These are phyloP conservation scores for Sphagnum fallax DNA, from an alignment of 228 moss, liverwort and hornwort species.

Conservation along the genomic window DNA sequence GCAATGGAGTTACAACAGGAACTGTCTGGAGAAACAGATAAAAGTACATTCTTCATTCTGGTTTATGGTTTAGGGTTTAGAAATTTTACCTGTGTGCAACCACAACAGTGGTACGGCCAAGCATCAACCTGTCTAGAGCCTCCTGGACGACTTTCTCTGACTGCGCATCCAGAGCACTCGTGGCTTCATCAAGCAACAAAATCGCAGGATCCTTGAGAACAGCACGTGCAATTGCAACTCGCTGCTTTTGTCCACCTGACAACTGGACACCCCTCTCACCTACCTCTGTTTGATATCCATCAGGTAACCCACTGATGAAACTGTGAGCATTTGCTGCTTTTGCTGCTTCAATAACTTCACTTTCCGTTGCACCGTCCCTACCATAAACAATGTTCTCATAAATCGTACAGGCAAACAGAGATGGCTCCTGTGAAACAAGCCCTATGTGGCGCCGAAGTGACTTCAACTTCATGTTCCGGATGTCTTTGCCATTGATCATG, in stretches of 20 bases:
- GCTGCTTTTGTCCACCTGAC: slow-evolving; percentile 54
- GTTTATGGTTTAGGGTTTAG: too few relatives aligned
- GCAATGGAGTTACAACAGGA: neutral
- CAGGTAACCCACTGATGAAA: slow-evolving; percentile 36
- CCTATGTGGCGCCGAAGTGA: slow-evolving; percentile 48
- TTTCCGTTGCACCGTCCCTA: slow-evolving; percentile 33
- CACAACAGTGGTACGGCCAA: slow-evolving; percentile 40
- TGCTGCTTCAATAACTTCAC: slow-evolving; percentile 40
- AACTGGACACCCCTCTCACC: slow-evolving; percentile 50
- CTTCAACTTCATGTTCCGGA: slow-evolving; percentile 30
- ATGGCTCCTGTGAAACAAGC: slow-evolving; percentile 52
- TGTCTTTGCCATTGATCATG: slow-evolving; percentile 44
- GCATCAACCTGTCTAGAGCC: slow-evolving; percentile 48
- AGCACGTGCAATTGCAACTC: slow-evolving; percentile 51
- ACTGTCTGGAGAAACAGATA: neutral
- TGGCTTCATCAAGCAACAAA: slow-evolving; percentile 50
- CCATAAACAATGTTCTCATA: slow-evolving; percentile 45
- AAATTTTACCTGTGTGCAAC: slow-evolving; percentile 28
- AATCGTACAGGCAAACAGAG: slow-evolving; percentile 35
- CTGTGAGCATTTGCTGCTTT: slow-evolving; percentile 45
- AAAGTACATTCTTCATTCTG: too few relatives aligned
- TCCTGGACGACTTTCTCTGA: slow-evolving; percentile 55
- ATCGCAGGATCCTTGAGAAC: slow-evolving; percentile 51
- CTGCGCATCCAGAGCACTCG: slow-evolving; percentile 46
- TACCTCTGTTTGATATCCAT: slow-evolving; percentile 39